These are phyloP conservation scores for Cavenderia fasciculata DNA, from an alignment of 78 protist genomes.

Conservation along the genomic window DNA sequence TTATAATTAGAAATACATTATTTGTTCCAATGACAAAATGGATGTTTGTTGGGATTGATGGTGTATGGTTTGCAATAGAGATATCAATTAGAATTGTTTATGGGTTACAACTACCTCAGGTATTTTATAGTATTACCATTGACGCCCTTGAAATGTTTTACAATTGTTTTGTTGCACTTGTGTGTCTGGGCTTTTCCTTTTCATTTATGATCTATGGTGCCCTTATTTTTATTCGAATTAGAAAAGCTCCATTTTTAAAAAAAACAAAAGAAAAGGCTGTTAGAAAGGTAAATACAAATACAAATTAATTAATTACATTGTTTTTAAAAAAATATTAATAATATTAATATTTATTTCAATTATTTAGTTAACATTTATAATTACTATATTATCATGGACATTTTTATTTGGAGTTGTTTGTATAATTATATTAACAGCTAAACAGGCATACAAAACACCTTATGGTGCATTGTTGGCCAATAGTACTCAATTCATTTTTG, in stretches of 20 bases:
- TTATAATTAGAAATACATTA: not conserved
- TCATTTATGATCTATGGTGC: slow-evolving; percentile 6
- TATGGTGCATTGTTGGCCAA: slow-evolving; percentile 1
- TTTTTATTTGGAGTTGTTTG: not conserved
- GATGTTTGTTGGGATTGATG: not conserved
- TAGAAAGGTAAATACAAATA: not conserved
- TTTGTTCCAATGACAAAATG: not conserved
- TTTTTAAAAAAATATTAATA: too few relatives aligned
- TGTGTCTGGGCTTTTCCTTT: slow-evolving; percentile 8
- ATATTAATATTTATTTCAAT: not conserved
- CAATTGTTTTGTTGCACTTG: not conserved
- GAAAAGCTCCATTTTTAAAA: not conserved
- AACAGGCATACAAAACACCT: not conserved
- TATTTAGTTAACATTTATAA: slow-evolving; percentile 11
- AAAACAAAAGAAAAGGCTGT: slow-evolving; percentile 11
- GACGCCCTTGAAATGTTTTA: not conserved
- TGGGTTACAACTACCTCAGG: not conserved
- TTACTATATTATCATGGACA: slow-evolving; percentile 33
- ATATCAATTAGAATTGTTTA: not conserved
- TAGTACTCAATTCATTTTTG: slow-evolving; percentile 21
- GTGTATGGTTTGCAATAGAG: not conserved
- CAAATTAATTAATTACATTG: not conserved
- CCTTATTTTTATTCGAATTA: slow-evolving; percentile 5
- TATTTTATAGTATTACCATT: not conserved
- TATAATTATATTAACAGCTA: not conserved